Percentiles rank a stretch among this genome's conserved stretches.
Evolutionary conservation across 2,329 filamentous ascomycete genomes (phyloP).

Genomic region (Dothideomycetes sp.): DNA sequence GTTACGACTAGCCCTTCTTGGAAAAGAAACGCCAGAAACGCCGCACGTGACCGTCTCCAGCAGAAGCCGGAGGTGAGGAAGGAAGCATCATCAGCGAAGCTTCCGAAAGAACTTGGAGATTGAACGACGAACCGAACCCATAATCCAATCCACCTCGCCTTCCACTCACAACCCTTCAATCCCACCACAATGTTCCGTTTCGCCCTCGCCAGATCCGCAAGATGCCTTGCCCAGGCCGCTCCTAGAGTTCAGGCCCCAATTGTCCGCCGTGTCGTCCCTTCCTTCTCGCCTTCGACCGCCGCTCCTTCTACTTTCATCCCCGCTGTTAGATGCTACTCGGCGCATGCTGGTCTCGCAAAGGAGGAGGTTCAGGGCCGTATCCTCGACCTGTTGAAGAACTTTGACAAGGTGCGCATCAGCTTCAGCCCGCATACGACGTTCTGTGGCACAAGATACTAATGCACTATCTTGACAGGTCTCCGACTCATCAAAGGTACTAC

Average conservation of each 20-base stretch:
- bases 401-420: constrained; percentile 68
- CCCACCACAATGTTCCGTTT: constrained; percentile 76
- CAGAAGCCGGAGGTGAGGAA: no score
- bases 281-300: constrained; percentile 53
- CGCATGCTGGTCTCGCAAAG: constrained; percentile 66
- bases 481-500: constrained; percentile 48
- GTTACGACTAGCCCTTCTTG: no score
- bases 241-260: constrained; percentile 37
- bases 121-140: no score
- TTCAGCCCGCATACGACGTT: neutral
- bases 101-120: no score
- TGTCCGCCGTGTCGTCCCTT: constrained; percentile 51
- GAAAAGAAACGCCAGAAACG: no score
- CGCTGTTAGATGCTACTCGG: constrained; percentile 76
- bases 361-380: constrained; percentile 86
- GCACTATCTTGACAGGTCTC: constrained; percentile 46
- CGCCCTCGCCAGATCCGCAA: constrained; percentile 69
- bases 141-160: neutral
- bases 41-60: no score
- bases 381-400: constrained; percentile 84
- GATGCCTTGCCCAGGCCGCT: constrained; percentile 37
- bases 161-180: neutral
- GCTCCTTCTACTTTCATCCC: constrained; percentile 56
- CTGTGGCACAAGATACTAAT: constrained; percentile 17
- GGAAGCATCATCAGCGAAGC: no score